Evolutionary conservation across 208 protist species (phyloP).

Genomic region (Acanthamoeba quina): DNA sequence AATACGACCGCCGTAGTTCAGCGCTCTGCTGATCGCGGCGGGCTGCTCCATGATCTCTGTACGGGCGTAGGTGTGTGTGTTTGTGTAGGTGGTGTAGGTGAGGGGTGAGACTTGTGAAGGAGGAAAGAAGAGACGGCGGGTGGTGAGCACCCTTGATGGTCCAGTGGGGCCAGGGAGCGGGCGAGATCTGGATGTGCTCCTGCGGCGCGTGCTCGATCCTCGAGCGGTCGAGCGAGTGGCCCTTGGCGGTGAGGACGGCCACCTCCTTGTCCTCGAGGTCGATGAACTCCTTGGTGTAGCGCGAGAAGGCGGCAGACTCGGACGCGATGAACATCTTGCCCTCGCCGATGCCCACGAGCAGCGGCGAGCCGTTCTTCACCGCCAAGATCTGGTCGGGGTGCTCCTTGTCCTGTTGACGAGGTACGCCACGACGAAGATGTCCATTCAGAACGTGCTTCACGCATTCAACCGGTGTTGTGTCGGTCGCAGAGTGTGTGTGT

Average conservation of each 20-base stretch:
- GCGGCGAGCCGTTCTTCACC: slow-evolving; percentile 84
- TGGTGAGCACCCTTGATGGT: slow-evolving; percentile 83
- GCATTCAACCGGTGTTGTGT: background rate
- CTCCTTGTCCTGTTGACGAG: slow-evolving; percentile 78
- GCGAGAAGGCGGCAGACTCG: slow-evolving; percentile 83
- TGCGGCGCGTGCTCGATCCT: slow-evolving; percentile 82
- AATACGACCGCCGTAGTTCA: slow-evolving; percentile 83
- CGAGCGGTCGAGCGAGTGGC: slow-evolving; percentile 81
- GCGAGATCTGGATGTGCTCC: slow-evolving; percentile 84
- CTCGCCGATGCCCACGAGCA: slow-evolving; percentile 88
- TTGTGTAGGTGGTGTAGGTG: background rate
- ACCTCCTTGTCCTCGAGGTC: slow-evolving; percentile 88
- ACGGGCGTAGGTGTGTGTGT: background rate
- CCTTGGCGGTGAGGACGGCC: slow-evolving; percentile 83
- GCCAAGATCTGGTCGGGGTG: slow-evolving; percentile 85
- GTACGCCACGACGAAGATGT: background rate
- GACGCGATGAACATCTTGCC: slow-evolving; percentile 86
- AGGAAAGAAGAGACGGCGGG: background rate
- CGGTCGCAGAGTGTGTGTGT: background rate
- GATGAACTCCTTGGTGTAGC: slow-evolving; percentile 89
- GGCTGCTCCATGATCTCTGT: slow-evolving; percentile 89
- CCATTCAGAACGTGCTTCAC: no score
- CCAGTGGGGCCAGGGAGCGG: slow-evolving; percentile 87
- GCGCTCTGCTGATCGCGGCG: slow-evolving; percentile 3
- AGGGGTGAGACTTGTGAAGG: background rate